phyloP scores from a whole-genome alignment of 225 moss, liverwort and hornwort genomes.

The Bryoerythrophyllum caledonicum region DNA sequence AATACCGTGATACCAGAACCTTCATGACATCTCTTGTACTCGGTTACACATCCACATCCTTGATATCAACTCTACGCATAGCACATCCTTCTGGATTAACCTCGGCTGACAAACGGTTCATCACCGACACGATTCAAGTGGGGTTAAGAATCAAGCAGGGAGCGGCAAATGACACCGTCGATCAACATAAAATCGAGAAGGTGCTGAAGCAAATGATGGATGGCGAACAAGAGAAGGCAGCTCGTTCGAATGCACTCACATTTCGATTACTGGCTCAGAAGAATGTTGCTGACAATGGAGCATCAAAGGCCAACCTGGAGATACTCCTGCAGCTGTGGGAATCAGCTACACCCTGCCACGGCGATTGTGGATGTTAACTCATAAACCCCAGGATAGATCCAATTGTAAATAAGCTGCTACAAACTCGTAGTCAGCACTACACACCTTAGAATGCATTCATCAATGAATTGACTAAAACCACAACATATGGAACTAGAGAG shows the following conservation, averaged over 20 bases:
- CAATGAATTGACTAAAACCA: background rate
- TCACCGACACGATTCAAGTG: slow-evolving; percentile 20
- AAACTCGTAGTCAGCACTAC: background rate
- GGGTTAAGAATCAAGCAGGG: slow-evolving; percentile 9
- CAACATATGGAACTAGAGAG: background rate
- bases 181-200: slow-evolving; percentile 25
- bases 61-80: background rate
- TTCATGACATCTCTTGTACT: background rate
- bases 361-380: background rate
- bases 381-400: background rate
- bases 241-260: slow-evolving; percentile 20
- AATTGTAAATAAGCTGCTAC: background rate
- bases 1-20: no score
- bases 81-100: background rate
- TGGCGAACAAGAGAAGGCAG: slow-evolving; percentile 16
- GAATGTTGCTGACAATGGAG: background rate
- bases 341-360: background rate
- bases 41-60: background rate
- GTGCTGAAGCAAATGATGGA: slow-evolving; percentile 30
- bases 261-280: slow-evolving; percentile 10
- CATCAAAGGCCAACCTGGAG: background rate
- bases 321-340: slow-evolving; percentile 9
- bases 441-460: background rate
- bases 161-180: background rate
- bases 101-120: background rate